Percentiles rank a stretch among this genome's conserved stretches.
These are phyloP conservation scores for Yamadazyma kitorensis DNA, from an alignment of 805 yeast genomes.

Conservation along the genomic window DNA sequence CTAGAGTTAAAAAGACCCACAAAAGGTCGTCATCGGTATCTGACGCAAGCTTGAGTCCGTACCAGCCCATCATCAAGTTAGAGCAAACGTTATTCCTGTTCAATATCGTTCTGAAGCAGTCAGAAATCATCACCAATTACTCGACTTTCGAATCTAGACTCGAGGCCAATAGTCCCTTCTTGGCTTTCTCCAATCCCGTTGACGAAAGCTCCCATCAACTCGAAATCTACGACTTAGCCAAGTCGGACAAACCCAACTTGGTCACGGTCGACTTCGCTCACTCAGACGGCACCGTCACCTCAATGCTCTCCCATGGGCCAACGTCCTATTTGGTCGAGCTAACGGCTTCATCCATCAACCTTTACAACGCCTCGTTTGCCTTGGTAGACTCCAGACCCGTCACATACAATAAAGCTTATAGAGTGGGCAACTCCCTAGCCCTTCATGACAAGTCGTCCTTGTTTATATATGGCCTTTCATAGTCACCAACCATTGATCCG, in stretches of 20 bases:
- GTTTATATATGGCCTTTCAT: too few relatives aligned
- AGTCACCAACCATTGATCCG: too few relatives aligned
- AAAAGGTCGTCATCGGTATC: conserved; percentile 6
- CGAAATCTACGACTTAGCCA: conserved; percentile 8
- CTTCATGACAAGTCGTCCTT: too few relatives aligned
- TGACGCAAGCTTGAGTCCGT: conserved; percentile 13
- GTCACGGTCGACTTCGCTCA: conserved; percentile 1
- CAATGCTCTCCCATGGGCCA: too few relatives aligned
- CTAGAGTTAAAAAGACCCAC: conserved; percentile 6
- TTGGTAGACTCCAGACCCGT: conserved; percentile 3
- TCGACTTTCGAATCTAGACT: conserved; percentile 1
- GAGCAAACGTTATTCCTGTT: conserved; percentile 14
- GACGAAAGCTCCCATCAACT: conserved; percentile 7
- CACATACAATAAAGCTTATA: conserved; percentile 1
- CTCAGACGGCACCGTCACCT: too few relatives aligned
- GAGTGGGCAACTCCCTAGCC: conserved; percentile 8
- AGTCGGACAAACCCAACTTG: not conserved
- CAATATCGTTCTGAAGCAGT: conserved; percentile 17
- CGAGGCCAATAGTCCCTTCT: conserved; percentile 6
- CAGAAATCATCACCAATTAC: conserved; percentile 8
- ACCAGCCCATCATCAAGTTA: conserved; percentile 15
- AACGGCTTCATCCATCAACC: conserved; percentile 3
- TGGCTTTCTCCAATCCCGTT: conserved; percentile 6
- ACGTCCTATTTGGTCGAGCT: too few relatives aligned
- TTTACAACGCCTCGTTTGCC: conserved; percentile 4